Conservation (phyloP, 2,329 filamentous ascomycete genomes). For the Hymenoscyphus fructigenus region DNA sequence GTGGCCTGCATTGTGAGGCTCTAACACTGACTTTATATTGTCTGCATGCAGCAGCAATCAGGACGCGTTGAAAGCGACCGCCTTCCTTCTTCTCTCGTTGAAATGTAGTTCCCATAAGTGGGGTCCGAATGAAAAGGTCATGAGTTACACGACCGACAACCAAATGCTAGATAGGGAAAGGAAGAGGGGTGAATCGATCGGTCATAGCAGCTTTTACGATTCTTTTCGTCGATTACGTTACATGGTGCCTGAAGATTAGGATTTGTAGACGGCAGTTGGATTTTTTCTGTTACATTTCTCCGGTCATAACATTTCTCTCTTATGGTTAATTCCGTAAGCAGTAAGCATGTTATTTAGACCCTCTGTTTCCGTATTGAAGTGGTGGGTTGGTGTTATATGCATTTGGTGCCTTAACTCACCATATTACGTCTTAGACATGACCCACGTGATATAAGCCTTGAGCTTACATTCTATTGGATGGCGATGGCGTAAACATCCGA, state of each 20-base stretch:
- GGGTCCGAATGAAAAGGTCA: background rate
- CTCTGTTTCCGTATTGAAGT: background rate
- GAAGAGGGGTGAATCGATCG: background rate
- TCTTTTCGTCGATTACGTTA: constrained; percentile 7
- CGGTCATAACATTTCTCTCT: background rate
- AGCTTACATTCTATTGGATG: background rate
- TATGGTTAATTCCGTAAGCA: constrained; percentile 2
- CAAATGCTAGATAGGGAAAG: background rate
- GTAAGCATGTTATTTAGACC: background rate
- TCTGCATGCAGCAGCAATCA: background rate
- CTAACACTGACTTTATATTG: constrained; percentile 1
- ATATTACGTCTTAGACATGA: background rate
- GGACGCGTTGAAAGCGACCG: constrained; percentile 15
- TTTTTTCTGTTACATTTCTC: background rate
- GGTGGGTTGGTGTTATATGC: background rate
- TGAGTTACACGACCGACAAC: constrained; percentile 10
- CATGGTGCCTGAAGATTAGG: constrained; percentile 8
- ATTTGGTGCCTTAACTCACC: background rate
- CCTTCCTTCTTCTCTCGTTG: constrained; percentile 2
- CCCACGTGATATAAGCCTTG: constrained; percentile 2
- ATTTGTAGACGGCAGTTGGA: constrained; percentile 2
- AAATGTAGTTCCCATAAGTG: background rate
- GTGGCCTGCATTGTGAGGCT: constrained; percentile 10
- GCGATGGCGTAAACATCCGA: background rate
- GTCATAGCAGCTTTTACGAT: background rate